These are phyloP conservation scores for Nicotiana knightiana DNA, from an alignment of 257 asterid genomes.

Conservation along the genomic window DNA sequence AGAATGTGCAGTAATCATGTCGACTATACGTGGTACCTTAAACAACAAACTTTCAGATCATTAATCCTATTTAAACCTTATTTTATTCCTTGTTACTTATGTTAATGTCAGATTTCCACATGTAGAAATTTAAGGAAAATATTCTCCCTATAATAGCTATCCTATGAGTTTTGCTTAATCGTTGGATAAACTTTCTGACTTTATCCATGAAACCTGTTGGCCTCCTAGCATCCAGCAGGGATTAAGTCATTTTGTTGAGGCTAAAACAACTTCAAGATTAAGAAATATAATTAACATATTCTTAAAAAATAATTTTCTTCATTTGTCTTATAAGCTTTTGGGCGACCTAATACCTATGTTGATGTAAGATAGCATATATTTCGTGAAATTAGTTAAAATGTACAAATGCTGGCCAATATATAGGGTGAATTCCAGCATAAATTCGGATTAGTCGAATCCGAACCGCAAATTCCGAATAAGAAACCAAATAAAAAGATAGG, in stretches of 20 bases:
- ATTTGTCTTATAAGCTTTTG: too few species aligned
- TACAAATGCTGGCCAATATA: too few species aligned
- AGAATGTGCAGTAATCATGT: neutral
- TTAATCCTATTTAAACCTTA: neutral
- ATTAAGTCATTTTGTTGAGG: neutral
- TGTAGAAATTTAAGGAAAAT: neutral
- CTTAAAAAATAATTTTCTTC: neutral
- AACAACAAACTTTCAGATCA: neutral
- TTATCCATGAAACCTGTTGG: neutral
- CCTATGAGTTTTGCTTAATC: neutral
- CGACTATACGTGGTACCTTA: neutral
- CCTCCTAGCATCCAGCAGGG: neutral
- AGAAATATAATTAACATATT: neutral
- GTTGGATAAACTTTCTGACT: neutral
- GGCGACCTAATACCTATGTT: too few species aligned
- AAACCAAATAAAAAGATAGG: neutral
- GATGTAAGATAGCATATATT: too few species aligned
- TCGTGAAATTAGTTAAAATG: too few species aligned
- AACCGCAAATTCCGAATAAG: neutral
- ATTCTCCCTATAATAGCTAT: neutral
- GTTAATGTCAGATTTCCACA: neutral
- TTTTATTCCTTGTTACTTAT: neutral
- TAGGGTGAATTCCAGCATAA: too few species aligned
- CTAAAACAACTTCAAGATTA: neutral
- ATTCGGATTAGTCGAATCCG: neutral